Evolutionary conservation across 495 filamentous ascomycete species (phyloP).

Genomic region (Melanomma pulvis-pyrius): DNA sequence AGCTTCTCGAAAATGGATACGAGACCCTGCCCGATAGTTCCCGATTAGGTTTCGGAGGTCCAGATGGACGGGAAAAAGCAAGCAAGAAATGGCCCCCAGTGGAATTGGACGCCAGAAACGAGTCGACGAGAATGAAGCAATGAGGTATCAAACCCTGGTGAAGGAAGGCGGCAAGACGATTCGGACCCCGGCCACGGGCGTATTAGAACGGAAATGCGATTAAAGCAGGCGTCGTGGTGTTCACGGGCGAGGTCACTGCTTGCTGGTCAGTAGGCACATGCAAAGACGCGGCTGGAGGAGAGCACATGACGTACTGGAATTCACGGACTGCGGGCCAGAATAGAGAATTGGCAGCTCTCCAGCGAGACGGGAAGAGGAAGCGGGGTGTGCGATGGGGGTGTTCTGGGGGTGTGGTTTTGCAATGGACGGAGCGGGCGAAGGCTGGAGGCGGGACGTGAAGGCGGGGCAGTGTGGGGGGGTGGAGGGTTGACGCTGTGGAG

Average conservation of each 20-base stretch:
- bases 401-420: neutral
- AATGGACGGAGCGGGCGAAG: neutral
- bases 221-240: neutral
- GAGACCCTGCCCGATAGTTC: neutral
- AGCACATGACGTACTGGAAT: neutral
- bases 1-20: neutral
- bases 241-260: neutral
- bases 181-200: neutral
- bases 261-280: neutral
- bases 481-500: neutral
- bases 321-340: neutral
- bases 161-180: neutral
- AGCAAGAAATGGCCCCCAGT: neutral
- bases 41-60: neutral
- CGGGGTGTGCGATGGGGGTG: neutral
- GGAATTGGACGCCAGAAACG: neutral
- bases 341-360: neutral
- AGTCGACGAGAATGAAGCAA: neutral
- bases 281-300: neutral
- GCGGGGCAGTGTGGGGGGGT: constrained; percentile 27
- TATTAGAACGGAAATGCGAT: neutral
- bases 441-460: constrained; percentile 10
- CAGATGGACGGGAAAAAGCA: neutral
- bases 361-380: neutral
- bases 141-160: neutral